Evolutionary conservation across 306 rosid species (phyloP), one percentile per base, ranked within the genome.

Genomic region (Benincasa hispida): DNA sequence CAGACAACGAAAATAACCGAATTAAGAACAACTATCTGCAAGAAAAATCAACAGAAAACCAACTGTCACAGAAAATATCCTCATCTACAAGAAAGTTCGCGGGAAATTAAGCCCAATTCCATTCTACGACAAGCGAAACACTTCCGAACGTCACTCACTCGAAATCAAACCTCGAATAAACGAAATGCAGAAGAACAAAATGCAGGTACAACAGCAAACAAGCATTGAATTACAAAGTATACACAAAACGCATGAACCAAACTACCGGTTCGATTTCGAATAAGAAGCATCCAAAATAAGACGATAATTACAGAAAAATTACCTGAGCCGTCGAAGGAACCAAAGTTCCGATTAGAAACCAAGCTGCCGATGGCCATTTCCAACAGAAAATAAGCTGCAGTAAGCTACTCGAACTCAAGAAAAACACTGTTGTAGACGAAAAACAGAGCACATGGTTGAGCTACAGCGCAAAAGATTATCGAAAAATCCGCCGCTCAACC

Each of bases 281-380:
- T 2, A 30, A 61, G 15, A 22, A 55, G 3, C 34, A 34, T 39
- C 47, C 50, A 51, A 77, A 76, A 28, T 18, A 10, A 58, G 50
- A 35, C 30, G 63, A 37, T 41, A 32, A 25, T 19, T 42, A 76
- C 19, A 21, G 61, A 6, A 50, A 67, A 30, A 2, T 65, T 79
- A 92, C 93, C 89, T 76, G 93, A 80, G 69, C 83, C 83, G 60
- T 85, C 2, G 75, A 88, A 82, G 8, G 89, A 93, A 83, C 85
- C 83, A 70, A 93, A 88, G 74, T 85, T 82, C 77, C 92, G 89
- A 82, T 87, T 86, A 55, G 93, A 89, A 67, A 93, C 82, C 24
- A 88, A 82, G 78, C 90, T 87, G 19, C 87, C 89, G 79, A 93
- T 85, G 78, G 88, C 89, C 96, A 93, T 93, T 84, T 81, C 24